phyloP scores from a whole-genome alignment of 495 filamentous ascomycete species.

The Pyrenula aspistea region DNA sequence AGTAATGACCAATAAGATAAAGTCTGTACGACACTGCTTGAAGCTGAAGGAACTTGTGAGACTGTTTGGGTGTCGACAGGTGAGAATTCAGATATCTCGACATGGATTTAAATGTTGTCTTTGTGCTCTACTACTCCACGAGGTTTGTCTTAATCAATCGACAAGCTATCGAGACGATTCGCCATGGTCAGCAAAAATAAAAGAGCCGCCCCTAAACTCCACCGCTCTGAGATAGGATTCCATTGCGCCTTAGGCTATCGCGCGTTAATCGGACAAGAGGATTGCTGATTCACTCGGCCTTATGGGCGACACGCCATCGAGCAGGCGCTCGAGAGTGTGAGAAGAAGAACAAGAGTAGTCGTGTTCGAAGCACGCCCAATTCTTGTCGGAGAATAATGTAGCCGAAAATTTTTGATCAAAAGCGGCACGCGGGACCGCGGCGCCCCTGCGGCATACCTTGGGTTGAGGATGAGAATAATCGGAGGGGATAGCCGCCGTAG shows the following conservation, averaged over 20 bases:
- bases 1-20: neutral
- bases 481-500: neutral
- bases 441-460: neutral
- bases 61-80: neutral
- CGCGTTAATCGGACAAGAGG: neutral
- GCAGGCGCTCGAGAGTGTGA: neutral
- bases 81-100: neutral
- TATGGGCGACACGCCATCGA: neutral
- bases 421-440: neutral
- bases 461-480: neutral
- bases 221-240: neutral
- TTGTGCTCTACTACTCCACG: neutral
- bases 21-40: neutral
- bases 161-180: neutral
- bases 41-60: neutral
- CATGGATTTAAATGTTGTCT: neutral
- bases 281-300: neutral
- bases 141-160: neutral
- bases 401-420: neutral
- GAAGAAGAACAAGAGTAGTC: neutral
- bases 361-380: neutral
- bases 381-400: neutral
- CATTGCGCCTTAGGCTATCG: neutral
- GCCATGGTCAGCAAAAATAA: neutral
- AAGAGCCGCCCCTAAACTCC: neutral